phyloP scores from a whole-genome alignment of 306 rosid genomes.

The Vigna nakashimae region DNA sequence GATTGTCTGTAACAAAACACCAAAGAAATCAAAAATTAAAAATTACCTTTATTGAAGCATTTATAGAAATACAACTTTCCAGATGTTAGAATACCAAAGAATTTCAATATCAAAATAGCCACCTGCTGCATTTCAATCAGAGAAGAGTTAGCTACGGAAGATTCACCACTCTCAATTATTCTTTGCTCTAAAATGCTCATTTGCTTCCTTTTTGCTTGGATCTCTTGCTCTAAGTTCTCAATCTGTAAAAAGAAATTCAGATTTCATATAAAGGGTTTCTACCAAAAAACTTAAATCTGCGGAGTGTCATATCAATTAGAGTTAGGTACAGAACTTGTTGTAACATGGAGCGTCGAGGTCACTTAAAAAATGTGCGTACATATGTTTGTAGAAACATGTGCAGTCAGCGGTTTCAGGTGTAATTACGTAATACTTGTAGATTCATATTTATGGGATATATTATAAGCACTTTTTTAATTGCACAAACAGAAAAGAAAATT shows the following conservation, averaged over 20 bases:
- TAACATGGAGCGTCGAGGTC: neutral
- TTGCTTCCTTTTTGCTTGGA: constrained; percentile 87
- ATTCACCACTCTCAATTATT: constrained; percentile 81
- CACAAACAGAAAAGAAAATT: neutral
- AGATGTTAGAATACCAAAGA: constrained; percentile 24
- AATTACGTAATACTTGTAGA: neutral
- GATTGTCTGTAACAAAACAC: constrained; percentile 67
- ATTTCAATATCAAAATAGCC: constrained; percentile 28
- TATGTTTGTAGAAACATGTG: neutral
- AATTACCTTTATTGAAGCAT: constrained; percentile 30
- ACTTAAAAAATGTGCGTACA: neutral
- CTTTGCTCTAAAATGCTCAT: constrained; percentile 85
- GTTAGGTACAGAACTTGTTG: neutral
- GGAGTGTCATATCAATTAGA: constrained; percentile 14
- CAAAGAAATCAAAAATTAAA: constrained; percentile 29
- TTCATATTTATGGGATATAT: neutral
- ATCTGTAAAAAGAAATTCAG: constrained; percentile 59
- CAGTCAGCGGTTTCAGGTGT: neutral
- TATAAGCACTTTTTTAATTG: neutral
- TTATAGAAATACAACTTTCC: constrained; percentile 19
- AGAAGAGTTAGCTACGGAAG: constrained; percentile 75
- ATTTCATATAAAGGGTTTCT: constrained; percentile 21
- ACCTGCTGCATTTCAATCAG: constrained; percentile 97
- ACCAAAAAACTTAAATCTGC: constrained; percentile 31
- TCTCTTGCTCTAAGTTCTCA: constrained; percentile 85